Evolutionary conservation across 208 protist genomes (phyloP).

Genomic region (Phytomonas francai): DNA sequence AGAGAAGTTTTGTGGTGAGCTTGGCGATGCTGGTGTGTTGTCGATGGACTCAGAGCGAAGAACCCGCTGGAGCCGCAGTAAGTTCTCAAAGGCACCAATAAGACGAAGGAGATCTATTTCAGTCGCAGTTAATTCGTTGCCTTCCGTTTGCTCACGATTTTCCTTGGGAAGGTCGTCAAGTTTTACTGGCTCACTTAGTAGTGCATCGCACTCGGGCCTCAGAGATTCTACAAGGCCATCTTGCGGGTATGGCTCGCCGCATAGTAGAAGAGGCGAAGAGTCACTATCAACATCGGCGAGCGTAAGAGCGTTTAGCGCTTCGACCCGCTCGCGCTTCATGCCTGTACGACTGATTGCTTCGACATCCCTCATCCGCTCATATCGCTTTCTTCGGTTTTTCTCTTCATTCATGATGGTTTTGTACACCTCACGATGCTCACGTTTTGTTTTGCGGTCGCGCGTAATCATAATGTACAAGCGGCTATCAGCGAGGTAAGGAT

Average conservation of each 20-base stretch:
- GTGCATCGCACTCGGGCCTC: neutral
- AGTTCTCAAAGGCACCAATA: constrained; percentile 74
- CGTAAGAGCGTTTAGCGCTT: constrained; percentile 57
- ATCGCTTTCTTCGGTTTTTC: constrained; percentile 60
- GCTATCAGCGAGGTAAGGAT: constrained; percentile 72
- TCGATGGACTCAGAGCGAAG: constrained; percentile 11
- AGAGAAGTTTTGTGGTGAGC: neutral
- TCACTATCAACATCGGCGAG: constrained; percentile 12
- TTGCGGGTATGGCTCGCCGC: neutral
- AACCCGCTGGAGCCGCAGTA: constrained; percentile 58
- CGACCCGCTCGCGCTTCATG: constrained; percentile 86
- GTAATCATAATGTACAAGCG: constrained; percentile 90
- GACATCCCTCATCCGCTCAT: constrained; percentile 62
- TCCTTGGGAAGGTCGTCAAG: neutral
- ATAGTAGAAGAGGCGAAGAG: neutral
- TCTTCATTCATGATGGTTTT: constrained; percentile 80
- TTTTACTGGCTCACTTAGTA: neutral
- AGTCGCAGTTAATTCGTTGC: constrained; percentile 7
- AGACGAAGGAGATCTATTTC: constrained; percentile 50
- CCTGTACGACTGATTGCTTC: constrained; percentile 56
- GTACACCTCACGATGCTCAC: constrained; percentile 63
- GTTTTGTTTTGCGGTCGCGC: constrained; percentile 72
- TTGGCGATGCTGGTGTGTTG: neutral
- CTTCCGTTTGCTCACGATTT: neutral
- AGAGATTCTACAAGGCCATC: neutral